These are phyloP conservation scores for Penicillium parvum DNA, from an alignment of 495 filamentous ascomycete genomes.

Conservation along the genomic window DNA sequence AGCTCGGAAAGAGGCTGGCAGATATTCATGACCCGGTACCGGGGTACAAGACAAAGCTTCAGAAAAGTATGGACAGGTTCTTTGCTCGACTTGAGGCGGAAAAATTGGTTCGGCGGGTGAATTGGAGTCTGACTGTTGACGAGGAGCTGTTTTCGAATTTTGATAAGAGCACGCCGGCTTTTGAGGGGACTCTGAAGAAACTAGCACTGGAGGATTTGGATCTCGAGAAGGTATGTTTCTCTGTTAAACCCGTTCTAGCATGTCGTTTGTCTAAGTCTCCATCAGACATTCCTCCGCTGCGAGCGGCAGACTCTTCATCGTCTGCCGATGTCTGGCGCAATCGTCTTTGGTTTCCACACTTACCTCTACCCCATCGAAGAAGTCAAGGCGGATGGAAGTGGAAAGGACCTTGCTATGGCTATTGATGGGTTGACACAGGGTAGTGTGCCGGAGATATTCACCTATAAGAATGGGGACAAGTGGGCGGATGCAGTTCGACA, in stretches of 20 bases:
- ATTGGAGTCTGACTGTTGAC: slow-evolving; percentile 59
- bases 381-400: slow-evolving; percentile 65
- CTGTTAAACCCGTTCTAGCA: slow-evolving; percentile 6
- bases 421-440: slow-evolving; percentile 69
- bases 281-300: slow-evolving; percentile 55
- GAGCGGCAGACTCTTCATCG: slow-evolving; percentile 78
- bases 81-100: slow-evolving; percentile 50
- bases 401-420: slow-evolving; percentile 59
- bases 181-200: slow-evolving; percentile 2
- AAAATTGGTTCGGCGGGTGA: slow-evolving; percentile 35
- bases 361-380: slow-evolving; percentile 65
- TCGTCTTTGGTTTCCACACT: slow-evolving; percentile 78
- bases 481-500: slow-evolving; percentile 2
- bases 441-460: slow-evolving; percentile 61
- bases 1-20: slow-evolving; percentile 57
- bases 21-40: slow-evolving; percentile 70
- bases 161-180: slow-evolving; percentile 34
- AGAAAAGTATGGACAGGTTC: slow-evolving; percentile 72
- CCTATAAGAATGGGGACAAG: slow-evolving; percentile 57
- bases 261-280: not conserved
- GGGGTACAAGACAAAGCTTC: slow-evolving; percentile 64
- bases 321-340: slow-evolving; percentile 57
- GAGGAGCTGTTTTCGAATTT: slow-evolving; percentile 12
- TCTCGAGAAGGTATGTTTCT: slow-evolving; percentile 39
- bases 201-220: slow-evolving; percentile 33